Conservation (phyloP, 2,329 filamentous ascomycete genomes). For the Endothia cerciana region DNA sequence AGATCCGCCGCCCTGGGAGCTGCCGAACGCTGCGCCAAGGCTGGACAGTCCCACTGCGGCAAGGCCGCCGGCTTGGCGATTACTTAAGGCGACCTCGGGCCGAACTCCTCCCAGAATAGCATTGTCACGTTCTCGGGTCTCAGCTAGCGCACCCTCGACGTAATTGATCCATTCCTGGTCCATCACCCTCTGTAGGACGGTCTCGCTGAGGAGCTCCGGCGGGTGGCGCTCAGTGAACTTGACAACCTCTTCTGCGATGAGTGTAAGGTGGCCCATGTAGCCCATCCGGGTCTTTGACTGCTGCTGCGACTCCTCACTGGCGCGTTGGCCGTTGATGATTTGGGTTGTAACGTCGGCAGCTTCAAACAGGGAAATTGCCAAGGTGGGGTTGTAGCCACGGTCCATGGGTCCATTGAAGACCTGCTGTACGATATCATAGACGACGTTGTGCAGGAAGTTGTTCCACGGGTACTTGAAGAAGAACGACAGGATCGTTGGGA, state of each 20-base stretch:
- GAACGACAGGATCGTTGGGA: constrained; percentile 94
- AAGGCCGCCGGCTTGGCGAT: constrained; percentile 63
- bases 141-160: constrained; percentile 88
- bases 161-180: constrained; percentile 92
- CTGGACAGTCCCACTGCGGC: constrained; percentile 54
- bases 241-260: constrained; percentile 97
- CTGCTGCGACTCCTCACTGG: constrained; percentile 83
- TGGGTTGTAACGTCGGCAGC: constrained; percentile 86
- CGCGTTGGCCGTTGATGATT: constrained; percentile 87
- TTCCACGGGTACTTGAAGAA: constrained; percentile 99
- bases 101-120: constrained; percentile 96
- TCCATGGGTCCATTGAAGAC: constrained; percentile 99
- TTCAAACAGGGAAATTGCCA: constrained; percentile 93
- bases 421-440: constrained; percentile 98
- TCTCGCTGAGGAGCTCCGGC: constrained; percentile 81
- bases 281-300: constrained; percentile 88
- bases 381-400: constrained; percentile 84
- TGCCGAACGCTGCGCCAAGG: constrained; percentile 43
- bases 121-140: constrained; percentile 94
- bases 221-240: constrained; percentile 97
- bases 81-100: constrained; percentile 84
- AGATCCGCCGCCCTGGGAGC: constrained; percentile 41
- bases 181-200: constrained; percentile 86
- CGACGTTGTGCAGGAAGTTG: constrained; percentile 98
- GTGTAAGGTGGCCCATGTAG: constrained; percentile 96